Percentiles rank a stretch among this genome's conserved stretches.
phyloP scores from a whole-genome alignment of 768 basidiomycete genomes.

The Auriscalpium orientale region DNA sequence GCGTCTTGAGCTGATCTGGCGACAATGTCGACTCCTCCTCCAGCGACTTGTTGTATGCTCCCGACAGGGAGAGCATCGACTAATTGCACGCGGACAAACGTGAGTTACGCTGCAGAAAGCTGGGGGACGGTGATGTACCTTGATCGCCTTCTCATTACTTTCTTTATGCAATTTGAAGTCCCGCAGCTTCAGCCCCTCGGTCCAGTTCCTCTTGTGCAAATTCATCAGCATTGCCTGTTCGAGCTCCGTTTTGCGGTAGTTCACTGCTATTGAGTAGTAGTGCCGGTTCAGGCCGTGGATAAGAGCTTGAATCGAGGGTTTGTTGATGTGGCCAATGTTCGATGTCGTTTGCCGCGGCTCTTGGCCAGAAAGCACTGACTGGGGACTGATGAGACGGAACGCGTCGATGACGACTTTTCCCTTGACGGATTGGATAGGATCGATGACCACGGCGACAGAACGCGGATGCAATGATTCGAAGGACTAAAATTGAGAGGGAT shows the following conservation, averaged over 20 bases:
- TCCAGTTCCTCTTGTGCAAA: constrained; percentile 98
- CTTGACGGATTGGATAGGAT: constrained; percentile 98
- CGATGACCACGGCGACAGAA: constrained; percentile 94
- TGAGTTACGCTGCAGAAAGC: constrained; percentile 1
- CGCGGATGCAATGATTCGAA: constrained; percentile 92
- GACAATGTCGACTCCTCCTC: constrained; percentile 97
- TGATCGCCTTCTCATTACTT: constrained; percentile 87
- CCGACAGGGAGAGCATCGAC: constrained; percentile 90
- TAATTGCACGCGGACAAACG: constrained; percentile 23
- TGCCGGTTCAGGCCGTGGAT: constrained; percentile 97
- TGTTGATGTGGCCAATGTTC: constrained; percentile 98
- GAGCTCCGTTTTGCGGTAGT: constrained; percentile 96
- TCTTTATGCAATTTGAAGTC: constrained; percentile 89
- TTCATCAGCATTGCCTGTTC: constrained; percentile 99
- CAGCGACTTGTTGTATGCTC: constrained; percentile 95
- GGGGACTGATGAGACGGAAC: constrained; percentile 93
- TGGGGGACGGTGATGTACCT: constrained; percentile 45
- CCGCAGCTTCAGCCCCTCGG: constrained; percentile 86
- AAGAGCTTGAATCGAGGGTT: constrained; percentile 97
- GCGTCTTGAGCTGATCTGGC: constrained; percentile 88
- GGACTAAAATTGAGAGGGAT: constrained; percentile 45
- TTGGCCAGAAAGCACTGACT: constrained; percentile 81
- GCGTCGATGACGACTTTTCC: constrained; percentile 99
- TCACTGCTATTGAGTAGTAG: constrained; percentile 96
- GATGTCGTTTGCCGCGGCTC: constrained; percentile 97